A percentile compares a stretch with the other conserved stretches of the same genome.
Evolutionary conservation across 345 rosid species (phyloP).

Genomic region (Diplotaxis tenuifolia): DNA sequence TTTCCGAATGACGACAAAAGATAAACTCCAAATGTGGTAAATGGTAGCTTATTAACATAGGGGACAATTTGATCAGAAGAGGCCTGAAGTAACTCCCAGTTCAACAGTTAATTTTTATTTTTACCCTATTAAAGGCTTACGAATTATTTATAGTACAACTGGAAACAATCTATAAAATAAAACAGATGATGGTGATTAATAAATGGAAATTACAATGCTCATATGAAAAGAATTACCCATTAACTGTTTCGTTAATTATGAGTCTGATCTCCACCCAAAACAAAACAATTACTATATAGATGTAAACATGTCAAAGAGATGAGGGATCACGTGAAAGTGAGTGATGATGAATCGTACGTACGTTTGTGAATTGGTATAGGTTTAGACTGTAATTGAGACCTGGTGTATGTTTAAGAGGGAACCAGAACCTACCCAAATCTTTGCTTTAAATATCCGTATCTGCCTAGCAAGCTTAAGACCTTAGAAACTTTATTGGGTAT

Average conservation of each 20-base stretch:
- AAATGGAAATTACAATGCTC: not conserved
- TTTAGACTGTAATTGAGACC: constrained; percentile 9
- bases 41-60: constrained; percentile 27
- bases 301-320: not conserved
- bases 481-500: not conserved
- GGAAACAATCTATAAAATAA: not conserved
- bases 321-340: constrained; percentile 26
- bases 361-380: constrained; percentile 2
- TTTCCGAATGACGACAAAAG: constrained; percentile 19
- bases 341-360: not conserved
- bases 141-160: constrained; percentile 4
- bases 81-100: not conserved
- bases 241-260: not conserved
- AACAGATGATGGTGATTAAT: not conserved
- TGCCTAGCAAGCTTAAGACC: not conserved
- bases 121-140: not conserved
- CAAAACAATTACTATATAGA: not conserved
- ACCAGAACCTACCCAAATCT: constrained; percentile 24
- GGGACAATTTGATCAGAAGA: constrained; percentile 34
- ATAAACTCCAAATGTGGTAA: constrained; percentile 25
- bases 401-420: constrained; percentile 20
- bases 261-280: not conserved
- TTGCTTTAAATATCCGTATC: constrained; percentile 4
- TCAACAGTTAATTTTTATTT: constrained; percentile 11
- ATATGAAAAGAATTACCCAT: not conserved